A percentile compares a stretch with the other conserved stretches of the same genome.
phyloP scores from a whole-genome alignment of 2,329 filamentous ascomycete genomes.

The Dothideomycetidae sp. region DNA sequence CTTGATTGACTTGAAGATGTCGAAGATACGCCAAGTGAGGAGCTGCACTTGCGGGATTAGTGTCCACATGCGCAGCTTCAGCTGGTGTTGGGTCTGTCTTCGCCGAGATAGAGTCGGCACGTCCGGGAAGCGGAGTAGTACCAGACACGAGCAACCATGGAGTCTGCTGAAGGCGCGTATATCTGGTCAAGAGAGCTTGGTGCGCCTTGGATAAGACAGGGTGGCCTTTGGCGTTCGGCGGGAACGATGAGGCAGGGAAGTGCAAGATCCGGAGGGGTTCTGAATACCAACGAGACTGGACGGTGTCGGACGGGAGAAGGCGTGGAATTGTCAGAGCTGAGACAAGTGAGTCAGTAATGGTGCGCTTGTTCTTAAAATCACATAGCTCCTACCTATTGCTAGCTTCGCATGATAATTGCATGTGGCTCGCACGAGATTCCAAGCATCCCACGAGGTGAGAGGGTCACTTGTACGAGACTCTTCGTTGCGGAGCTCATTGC shows the following conservation, averaged over 20 bases:
- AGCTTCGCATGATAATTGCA: conserved; percentile 76
- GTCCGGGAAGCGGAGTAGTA: conserved; percentile 34
- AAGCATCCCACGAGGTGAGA: conserved; percentile 81
- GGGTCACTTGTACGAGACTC: conserved; percentile 39
- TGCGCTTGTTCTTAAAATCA: background rate
- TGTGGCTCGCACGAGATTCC: conserved; percentile 72
- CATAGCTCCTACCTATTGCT: conserved; percentile 56
- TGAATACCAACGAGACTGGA: conserved; percentile 49
- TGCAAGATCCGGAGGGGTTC: conserved; percentile 46
- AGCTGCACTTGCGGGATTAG: conserved; percentile 34
- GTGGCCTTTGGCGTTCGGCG: conserved; percentile 44
- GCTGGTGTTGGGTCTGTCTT: conserved; percentile 46
- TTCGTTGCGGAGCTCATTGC: conserved; percentile 12
- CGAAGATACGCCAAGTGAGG: conserved; percentile 68
- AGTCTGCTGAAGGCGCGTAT: conserved; percentile 41
- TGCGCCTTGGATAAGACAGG: conserved; percentile 44
- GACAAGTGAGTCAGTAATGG: background rate
- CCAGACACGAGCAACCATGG: conserved; percentile 46
- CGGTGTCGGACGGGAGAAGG: conserved; percentile 39
- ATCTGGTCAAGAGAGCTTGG: conserved; percentile 42
- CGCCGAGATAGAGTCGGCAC: conserved; percentile 1
- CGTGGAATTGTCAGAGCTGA: conserved; percentile 45
- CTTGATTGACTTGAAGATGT: conserved; percentile 71
- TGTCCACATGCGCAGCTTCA: conserved; percentile 40
- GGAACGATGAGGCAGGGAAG: conserved; percentile 39